These are phyloP conservation scores for Suillus paluster DNA, from an alignment of 768 basidiomycete genomes.

Conservation along the genomic window DNA sequence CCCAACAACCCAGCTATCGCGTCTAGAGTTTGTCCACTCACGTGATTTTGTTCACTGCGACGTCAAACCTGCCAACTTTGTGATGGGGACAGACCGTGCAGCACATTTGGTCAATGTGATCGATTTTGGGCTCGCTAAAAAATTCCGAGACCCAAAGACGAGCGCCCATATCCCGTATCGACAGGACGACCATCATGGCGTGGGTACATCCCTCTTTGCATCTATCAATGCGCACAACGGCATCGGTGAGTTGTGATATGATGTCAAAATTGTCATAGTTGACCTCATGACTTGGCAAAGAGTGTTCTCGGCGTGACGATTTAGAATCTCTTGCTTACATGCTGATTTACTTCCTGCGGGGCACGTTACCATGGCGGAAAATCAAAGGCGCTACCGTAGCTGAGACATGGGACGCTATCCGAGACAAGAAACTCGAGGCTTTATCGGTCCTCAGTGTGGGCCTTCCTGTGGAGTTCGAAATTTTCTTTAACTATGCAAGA, in stretches of 20 bases:
- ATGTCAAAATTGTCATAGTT: neutral
- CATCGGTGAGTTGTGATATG: conserved; percentile 51
- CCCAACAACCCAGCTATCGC: conserved; percentile 69
- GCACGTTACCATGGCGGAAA: conserved; percentile 80
- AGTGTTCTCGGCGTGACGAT: conserved; percentile 79
- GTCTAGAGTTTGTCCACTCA: conserved; percentile 96
- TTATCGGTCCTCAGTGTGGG: conserved; percentile 73
- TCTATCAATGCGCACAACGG: conserved; percentile 78
- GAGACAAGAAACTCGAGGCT: conserved; percentile 69
- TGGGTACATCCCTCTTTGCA: conserved; percentile 79
- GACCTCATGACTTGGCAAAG: conserved; percentile 36
- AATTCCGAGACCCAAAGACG: conserved; percentile 69
- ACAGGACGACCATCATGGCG: conserved; percentile 76
- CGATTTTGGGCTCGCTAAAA: conserved; percentile 85
- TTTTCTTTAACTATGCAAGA: conserved; percentile 78
- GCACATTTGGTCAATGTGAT: conserved; percentile 86
- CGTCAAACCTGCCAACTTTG: conserved; percentile 98
- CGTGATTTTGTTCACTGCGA: conserved; percentile 95
- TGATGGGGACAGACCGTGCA: conserved; percentile 85
- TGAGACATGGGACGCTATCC: conserved; percentile 78
- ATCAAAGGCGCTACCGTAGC: conserved; percentile 66
- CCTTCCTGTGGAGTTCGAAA: conserved; percentile 80
- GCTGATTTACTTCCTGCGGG: conserved; percentile 81
- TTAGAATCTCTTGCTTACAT: conserved; percentile 82
- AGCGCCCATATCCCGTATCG: conserved; percentile 72